Evolutionary conservation across 2,329 filamentous ascomycete species (phyloP).

Genomic region (Hypoxylon sp.): DNA sequence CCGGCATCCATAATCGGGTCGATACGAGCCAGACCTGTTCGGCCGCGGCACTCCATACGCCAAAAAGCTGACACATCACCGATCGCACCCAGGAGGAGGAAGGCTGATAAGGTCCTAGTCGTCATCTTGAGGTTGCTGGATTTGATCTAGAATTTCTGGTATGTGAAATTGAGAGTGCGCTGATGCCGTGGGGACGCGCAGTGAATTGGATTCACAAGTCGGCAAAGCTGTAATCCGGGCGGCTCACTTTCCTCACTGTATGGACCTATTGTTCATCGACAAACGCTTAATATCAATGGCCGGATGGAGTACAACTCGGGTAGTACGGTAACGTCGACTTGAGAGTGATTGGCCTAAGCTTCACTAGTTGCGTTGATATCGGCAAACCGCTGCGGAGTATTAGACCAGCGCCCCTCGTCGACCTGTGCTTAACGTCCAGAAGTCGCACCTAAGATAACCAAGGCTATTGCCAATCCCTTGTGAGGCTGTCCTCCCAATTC

Average conservation of each 20-base stretch:
- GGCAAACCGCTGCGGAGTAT: slow-evolving; percentile 20
- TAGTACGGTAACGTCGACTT: slow-evolving; percentile 11
- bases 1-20: slow-evolving; percentile 82
- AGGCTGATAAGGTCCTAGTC: slow-evolving; percentile 47
- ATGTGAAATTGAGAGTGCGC: too few relatives aligned
- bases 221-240: slow-evolving; percentile 4
- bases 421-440: slow-evolving; percentile 9
- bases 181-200: neutral
- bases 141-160: neutral
- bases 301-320: slow-evolving; percentile 13
- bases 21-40: slow-evolving; percentile 77
- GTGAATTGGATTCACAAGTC: slow-evolving; percentile 2
- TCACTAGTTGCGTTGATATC: slow-evolving; percentile 15
- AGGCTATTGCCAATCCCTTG: slow-evolving; percentile 30
- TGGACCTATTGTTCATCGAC: slow-evolving; percentile 16
- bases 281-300: slow-evolving; percentile 16
- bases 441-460: slow-evolving; percentile 20
- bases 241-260: slow-evolving; percentile 24
- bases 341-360: slow-evolving; percentile 15
- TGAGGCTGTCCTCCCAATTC: slow-evolving; percentile 15
- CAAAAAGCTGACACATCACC: slow-evolving; percentile 78
- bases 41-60: slow-evolving; percentile 87
- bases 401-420: slow-evolving; percentile 7
- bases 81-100: slow-evolving; percentile 53
- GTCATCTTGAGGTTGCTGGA: slow-evolving; percentile 42